A percentile compares a stretch with the other conserved stretches of the same genome.
These are phyloP conservation scores for Cadophora sp. DNA, from an alignment of 2,329 filamentous ascomycete species.

Conservation along the genomic window DNA sequence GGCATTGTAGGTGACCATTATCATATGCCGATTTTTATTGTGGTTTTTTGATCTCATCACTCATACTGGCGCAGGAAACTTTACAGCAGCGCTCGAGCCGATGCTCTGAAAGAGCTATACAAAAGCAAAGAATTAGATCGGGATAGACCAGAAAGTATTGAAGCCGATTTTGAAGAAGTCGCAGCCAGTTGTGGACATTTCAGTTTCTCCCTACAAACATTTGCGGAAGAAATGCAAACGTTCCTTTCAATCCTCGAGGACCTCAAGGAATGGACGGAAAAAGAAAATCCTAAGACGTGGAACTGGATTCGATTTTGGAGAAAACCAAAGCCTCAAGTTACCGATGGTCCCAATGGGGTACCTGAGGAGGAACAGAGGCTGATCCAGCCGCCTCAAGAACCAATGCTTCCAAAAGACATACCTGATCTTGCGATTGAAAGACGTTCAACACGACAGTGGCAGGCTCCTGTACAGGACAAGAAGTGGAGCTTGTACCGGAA, in stretches of 20 bases:
- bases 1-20: constrained; percentile 60
- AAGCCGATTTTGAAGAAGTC: constrained; percentile 96
- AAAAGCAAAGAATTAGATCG: constrained; percentile 76
- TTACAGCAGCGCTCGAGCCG: constrained; percentile 77
- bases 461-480: constrained; percentile 9
- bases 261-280: constrained; percentile 73
- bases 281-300: constrained; percentile 72
- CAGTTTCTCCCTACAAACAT: constrained; percentile 87
- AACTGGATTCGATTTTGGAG: constrained; percentile 86
- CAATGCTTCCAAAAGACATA: constrained; percentile 36
- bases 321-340: constrained; percentile 42
- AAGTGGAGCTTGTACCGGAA: constrained; percentile 45
- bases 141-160: constrained; percentile 73
- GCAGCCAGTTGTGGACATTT: constrained; percentile 98
- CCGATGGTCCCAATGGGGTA: constrained; percentile 24
- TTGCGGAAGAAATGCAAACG: constrained; percentile 85
- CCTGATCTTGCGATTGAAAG: constrained; percentile 37
- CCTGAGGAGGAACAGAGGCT: constrained; percentile 43
- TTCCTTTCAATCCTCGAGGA: constrained; percentile 88
- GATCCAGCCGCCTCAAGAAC: constrained; percentile 33
- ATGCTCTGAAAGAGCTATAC: constrained; percentile 82
- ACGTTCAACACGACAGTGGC: constrained; percentile 28
- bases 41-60: not conserved
- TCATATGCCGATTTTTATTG: not conserved
- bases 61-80: constrained; percentile 53